Conservation (phyloP, 2,329 filamentous ascomycete species). For the Fusarium liriodendri region DNA sequence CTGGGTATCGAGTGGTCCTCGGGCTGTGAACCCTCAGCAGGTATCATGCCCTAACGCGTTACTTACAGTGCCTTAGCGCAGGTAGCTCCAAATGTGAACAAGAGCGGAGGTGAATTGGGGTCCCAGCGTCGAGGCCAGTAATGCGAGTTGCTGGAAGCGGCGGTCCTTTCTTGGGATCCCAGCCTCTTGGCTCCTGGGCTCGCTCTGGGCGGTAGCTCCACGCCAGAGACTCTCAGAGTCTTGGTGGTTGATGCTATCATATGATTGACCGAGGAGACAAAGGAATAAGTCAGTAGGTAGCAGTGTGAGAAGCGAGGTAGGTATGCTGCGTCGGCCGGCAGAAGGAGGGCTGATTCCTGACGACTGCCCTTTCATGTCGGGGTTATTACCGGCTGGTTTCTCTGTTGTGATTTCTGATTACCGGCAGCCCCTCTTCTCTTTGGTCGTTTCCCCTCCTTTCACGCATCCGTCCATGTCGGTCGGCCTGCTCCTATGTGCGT, state of each 20-base stretch:
- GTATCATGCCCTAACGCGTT: constrained; percentile 34
- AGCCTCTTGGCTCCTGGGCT: constrained; percentile 14
- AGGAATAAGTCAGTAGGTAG: not conserved
- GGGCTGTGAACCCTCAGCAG: constrained; percentile 36
- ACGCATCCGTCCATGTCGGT: not conserved
- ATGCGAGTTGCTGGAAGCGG: constrained; percentile 39
- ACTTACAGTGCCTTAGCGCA: constrained; percentile 34
- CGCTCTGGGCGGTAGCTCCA: constrained; percentile 8
- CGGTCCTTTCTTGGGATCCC: constrained; percentile 5
- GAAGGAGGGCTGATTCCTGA: not conserved
- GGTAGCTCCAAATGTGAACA: constrained; percentile 30
- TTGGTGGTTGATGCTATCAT: not conserved
- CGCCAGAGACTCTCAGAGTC: not conserved
- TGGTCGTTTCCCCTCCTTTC: constrained; percentile 5
- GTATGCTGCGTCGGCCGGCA: not conserved
- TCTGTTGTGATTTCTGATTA: constrained; percentile 9
- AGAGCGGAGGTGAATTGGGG: constrained; percentile 16
- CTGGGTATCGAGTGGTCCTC: constrained; percentile 33
- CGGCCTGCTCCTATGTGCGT: constrained; percentile 1
- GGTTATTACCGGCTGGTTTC: constrained; percentile 2
- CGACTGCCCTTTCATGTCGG: not conserved
- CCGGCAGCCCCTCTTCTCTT: constrained; percentile 1
- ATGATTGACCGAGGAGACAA: not conserved
- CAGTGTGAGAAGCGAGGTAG: not conserved
- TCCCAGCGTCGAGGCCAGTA: constrained; percentile 23